These are phyloP conservation scores for Syzygium malaccense DNA, from an alignment of 441 rosid genomes.

Conservation along the genomic window DNA sequence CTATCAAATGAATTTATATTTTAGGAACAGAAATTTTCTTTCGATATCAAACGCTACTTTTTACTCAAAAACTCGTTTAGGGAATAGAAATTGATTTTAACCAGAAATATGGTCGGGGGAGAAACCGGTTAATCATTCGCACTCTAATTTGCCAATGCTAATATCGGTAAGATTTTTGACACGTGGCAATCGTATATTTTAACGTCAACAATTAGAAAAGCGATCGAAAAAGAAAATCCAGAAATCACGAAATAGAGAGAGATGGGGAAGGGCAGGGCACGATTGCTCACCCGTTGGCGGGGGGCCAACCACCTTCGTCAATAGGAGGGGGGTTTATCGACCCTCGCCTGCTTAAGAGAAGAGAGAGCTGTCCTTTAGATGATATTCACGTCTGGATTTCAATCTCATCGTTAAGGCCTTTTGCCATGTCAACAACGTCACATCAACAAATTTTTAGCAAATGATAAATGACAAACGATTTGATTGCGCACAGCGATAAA, in stretches of 20 bases:
- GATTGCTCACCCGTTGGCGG: not conserved
- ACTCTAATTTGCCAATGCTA: too few relatives aligned
- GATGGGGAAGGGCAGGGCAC: not conserved
- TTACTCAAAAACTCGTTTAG: too few relatives aligned
- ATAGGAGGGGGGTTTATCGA: not conserved
- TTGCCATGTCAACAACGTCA: not conserved
- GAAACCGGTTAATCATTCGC: too few relatives aligned
- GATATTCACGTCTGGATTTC: not conserved
- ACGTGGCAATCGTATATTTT: not conserved
- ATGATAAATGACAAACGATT: not conserved
- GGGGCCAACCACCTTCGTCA: not conserved
- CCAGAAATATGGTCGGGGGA: too few relatives aligned
- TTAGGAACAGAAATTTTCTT: too few relatives aligned
- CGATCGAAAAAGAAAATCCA: not conserved
- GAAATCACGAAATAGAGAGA: not conserved
- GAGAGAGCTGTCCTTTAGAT: rapidly evolving
- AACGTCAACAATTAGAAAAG: not conserved
- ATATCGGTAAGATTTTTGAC: not conserved
- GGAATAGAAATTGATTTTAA: too few relatives aligned
- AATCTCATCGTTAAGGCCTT: not conserved
- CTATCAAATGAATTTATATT: too few relatives aligned
- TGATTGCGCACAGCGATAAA: not conserved
- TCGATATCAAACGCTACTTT: too few relatives aligned
- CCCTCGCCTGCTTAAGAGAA: not conserved
- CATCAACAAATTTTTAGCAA: not conserved